Evolutionary conservation across 805 yeast genomes (phyloP).

Genomic region (Starmera pachycereana): DNA sequence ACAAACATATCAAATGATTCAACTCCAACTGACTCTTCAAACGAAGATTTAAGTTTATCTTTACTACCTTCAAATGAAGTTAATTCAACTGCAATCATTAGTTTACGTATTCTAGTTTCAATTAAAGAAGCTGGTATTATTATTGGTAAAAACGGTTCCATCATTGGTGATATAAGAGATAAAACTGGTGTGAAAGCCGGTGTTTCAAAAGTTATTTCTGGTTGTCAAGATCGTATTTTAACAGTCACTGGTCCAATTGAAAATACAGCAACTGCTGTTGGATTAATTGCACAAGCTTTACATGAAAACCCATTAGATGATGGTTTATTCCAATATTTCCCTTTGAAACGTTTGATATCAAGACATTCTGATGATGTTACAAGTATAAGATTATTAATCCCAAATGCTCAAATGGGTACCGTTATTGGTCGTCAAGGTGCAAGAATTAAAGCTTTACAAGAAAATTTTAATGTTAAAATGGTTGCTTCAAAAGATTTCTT

Average conservation of each 20-base stretch:
- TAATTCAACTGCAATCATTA: conserved; percentile 17
- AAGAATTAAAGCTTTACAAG: conserved; percentile 72
- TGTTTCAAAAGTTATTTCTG: conserved; percentile 68
- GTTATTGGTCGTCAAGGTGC: conserved; percentile 78
- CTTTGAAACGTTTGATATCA: conserved; percentile 47
- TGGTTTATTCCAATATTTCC: conserved; percentile 39
- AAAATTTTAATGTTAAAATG: conserved; percentile 58
- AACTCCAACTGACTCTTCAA: conserved; percentile 5
- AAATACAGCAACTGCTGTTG: conserved; percentile 58
- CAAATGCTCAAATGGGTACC: conserved; percentile 82
- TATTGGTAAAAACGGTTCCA: conserved; percentile 77
- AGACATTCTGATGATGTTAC: conserved; percentile 42
- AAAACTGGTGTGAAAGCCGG: conserved; percentile 78
- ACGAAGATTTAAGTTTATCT: neutral
- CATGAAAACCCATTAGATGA: conserved; percentile 31
- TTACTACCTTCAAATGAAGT: conserved; percentile 14
- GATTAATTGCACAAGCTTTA: conserved; percentile 58
- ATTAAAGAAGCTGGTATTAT: conserved; percentile 85
- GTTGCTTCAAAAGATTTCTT: conserved; percentile 81
- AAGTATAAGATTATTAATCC: conserved; percentile 59
- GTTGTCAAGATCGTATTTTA: conserved; percentile 74
- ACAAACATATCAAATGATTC: neutral
- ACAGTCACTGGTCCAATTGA: conserved; percentile 69
- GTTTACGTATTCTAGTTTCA: conserved; percentile 49
- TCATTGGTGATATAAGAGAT: conserved; percentile 66